Conservation (phyloP, 225 moss, liverwort and hornwort species). For the Sphagnum tenellum region DNA sequence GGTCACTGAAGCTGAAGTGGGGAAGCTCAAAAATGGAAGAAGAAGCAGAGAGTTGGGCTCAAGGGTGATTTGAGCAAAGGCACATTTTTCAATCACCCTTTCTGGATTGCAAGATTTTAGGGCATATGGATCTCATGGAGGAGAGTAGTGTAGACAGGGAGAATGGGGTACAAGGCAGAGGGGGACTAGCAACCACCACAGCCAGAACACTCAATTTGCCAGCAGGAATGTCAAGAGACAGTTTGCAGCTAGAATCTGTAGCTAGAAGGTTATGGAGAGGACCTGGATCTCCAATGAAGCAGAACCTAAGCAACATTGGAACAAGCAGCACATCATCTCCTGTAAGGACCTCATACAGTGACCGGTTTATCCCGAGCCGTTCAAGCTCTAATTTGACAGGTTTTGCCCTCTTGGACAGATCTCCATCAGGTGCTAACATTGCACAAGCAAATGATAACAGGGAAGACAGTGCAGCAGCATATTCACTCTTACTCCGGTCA, state of each 20-base stretch:
- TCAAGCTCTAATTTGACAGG: slow-evolving; percentile 80
- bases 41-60: too few relatives aligned
- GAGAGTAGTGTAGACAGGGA: slow-evolving; percentile 16
- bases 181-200: not conserved
- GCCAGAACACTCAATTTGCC: slow-evolving; percentile 62
- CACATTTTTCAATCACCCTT: too few relatives aligned
- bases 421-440: slow-evolving; percentile 62
- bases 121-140: slow-evolving; percentile 29
- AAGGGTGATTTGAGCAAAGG: too few relatives aligned
- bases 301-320: slow-evolving; percentile 21
- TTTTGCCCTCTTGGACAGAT: slow-evolving; percentile 72
- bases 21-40: too few relatives aligned
- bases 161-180: slow-evolving; percentile 29
- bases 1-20: too few relatives aligned
- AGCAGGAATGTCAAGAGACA: slow-evolving; percentile 60
- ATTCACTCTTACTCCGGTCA: slow-evolving; percentile 64
- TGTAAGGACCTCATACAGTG: slow-evolving; percentile 79
- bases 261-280: slow-evolving; percentile 56
- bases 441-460: slow-evolving; percentile 57
- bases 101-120: too few relatives aligned
- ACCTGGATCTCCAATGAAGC: slow-evolving; percentile 54
- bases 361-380: slow-evolving; percentile 89
- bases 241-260: slow-evolving; percentile 56
- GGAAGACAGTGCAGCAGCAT: slow-evolving; percentile 85
- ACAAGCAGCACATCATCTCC: slow-evolving; percentile 47